Percentiles rank a stretch among this genome's conserved stretches.
Conservation (phyloP, 768 basidiomycete species). For the Lactifluus echinatus region DNA sequence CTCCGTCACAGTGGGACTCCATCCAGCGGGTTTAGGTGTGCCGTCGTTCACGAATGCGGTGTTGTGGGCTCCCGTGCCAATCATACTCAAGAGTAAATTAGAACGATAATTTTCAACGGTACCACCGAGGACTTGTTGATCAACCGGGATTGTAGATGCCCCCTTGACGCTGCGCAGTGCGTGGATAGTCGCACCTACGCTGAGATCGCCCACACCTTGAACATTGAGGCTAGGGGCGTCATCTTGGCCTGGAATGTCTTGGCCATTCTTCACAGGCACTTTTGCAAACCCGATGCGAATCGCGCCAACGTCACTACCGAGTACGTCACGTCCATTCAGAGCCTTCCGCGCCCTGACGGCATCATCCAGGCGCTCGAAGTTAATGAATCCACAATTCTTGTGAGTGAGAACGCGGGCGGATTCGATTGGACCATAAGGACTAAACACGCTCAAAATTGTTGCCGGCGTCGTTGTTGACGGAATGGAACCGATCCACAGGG, state of each 20-base stretch:
- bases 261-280: conserved; percentile 85
- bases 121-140: conserved; percentile 88
- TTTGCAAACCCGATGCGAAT: conserved; percentile 96
- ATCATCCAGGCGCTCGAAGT: conserved; percentile 95
- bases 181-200: conserved; percentile 82
- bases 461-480: conserved; percentile 92
- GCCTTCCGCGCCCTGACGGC: conserved; percentile 94
- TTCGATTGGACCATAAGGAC: conserved; percentile 96
- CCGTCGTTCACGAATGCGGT: conserved; percentile 48
- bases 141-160: conserved; percentile 84
- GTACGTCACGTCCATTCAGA: conserved; percentile 89
- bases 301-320: conserved; percentile 93
- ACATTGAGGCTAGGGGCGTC: conserved; percentile 59
- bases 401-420: conserved; percentile 92
- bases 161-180: conserved; percentile 84
- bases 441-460: conserved; percentile 91
- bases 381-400: conserved; percentile 96
- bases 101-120: conserved; percentile 92
- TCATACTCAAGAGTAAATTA: conserved; percentile 84
- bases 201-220: conserved; percentile 77
- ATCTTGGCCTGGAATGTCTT: conserved; percentile 52
- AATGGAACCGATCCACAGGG: conserved; percentile 96
- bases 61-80: conserved; percentile 63
- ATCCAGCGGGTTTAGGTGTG: conserved; percentile 52
- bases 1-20: conserved; percentile 73